A percentile compares a stretch with the other conserved stretches of the same genome.
These are phyloP conservation scores for Cladosporium oxysporum DNA, from an alignment of 2,329 filamentous ascomycete species.

Conservation along the genomic window DNA sequence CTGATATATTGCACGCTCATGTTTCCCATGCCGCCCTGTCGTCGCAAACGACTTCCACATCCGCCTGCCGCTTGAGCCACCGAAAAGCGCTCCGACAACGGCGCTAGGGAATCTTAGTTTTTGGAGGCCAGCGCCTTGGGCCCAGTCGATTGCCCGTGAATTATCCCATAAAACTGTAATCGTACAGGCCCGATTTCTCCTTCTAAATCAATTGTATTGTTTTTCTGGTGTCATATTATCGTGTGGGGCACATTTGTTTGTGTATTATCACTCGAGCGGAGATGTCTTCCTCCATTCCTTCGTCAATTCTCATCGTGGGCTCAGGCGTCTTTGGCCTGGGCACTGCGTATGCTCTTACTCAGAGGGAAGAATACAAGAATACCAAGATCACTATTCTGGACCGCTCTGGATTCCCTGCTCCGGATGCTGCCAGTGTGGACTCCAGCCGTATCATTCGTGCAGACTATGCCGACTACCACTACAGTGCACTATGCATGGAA, in stretches of 20 bases:
- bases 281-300: conserved; percentile 33
- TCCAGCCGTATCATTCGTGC: conserved; percentile 63
- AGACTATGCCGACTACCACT: conserved; percentile 80
- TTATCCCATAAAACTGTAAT: conserved; percentile 4
- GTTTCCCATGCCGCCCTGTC: neutral
- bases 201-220: neutral
- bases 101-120: neutral
- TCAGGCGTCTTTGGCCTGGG: conserved; percentile 61
- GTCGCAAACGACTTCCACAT: conserved; percentile 8
- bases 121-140: neutral
- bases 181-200: neutral
- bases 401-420: conserved; percentile 58
- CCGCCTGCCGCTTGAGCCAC: conserved; percentile 8
- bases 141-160: neutral
- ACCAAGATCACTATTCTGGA: conserved; percentile 61
- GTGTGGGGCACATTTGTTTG: neutral
- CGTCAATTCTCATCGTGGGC: conserved; percentile 51
- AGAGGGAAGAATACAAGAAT: conserved; percentile 55
- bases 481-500: conserved; percentile 70
- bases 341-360: conserved; percentile 69
- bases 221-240: neutral
- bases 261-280: neutral
- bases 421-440: conserved; percentile 55
- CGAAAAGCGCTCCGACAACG: conserved; percentile 7
- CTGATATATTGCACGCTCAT: neutral